Evolutionary conservation across 768 basidiomycete species (phyloP), one percentile per base, ranked within the genome.

Genomic region (Suillus placidus): DNA sequence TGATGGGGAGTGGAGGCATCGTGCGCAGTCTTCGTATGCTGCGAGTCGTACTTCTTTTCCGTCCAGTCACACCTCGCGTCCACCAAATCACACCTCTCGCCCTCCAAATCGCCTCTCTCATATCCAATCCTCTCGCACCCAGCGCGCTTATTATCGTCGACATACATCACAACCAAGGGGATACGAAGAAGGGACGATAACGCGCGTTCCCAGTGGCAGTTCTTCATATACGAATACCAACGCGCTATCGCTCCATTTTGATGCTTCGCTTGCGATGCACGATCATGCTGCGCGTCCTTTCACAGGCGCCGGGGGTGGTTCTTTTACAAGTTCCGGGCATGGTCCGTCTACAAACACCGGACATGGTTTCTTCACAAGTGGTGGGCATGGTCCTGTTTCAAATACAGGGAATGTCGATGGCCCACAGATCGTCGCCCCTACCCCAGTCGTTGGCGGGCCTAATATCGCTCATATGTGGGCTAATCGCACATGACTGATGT

Each of bases 391-490:
- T 35, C 66, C 74, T 30, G 72, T 71, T 66, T 45, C 66, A 52
- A 55, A 47, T 43, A 26, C 54, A 37, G 66, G 66, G 42, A 55
- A 52, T 45, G 69, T 26, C 49, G 26, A 51, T 1, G 54, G 75
- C 40, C 73, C 74, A 62, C 71, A 78, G 69, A 77, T 77, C 63
- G 42, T 77, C 62, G 76, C 76, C 64, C 76, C 76, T 47, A 77
- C 76, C 35, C 76, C 76, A 62, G 68, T 77, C 42, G 77, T 77
- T 68, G 76, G 76, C 55, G 76, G 76, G 14, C 76, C 76, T 35
- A 77, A 77, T 69, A 68, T 77, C 60, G 71, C 71, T 69, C 77
- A 77, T 66, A 65, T 77, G 67, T 77, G 76, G 76, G 77, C 77
- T 63, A 69, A 73, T 62, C 76, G 75, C 20, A 35, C 71, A 67